Conservation (phyloP, 2,329 filamentous ascomycete species). For the Fusarium nelsonii region DNA sequence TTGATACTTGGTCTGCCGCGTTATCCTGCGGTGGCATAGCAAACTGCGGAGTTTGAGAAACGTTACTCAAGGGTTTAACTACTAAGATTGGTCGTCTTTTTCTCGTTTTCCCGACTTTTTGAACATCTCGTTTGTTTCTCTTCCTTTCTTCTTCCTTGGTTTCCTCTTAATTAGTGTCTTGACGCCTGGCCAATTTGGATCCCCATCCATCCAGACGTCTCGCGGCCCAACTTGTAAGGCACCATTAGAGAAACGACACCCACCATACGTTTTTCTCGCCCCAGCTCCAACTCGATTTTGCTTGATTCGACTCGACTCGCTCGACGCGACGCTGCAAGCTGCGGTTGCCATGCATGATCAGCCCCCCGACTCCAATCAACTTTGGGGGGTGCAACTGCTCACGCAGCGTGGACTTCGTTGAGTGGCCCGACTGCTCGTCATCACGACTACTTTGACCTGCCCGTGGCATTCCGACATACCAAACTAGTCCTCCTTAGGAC, state of each 20-base stretch:
- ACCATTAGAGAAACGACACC: slow-evolving; percentile 27
- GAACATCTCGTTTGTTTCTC: neutral
- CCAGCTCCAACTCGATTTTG: slow-evolving; percentile 21
- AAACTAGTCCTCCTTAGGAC: slow-evolving; percentile 40
- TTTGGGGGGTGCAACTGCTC: slow-evolving; percentile 44
- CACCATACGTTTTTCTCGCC: slow-evolving; percentile 41
- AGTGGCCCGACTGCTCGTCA: slow-evolving; percentile 45
- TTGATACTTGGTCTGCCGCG: slow-evolving; percentile 46
- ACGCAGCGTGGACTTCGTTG: slow-evolving; percentile 49
- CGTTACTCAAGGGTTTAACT: slow-evolving; percentile 19
- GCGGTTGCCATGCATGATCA: slow-evolving; percentile 51
- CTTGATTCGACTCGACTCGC: slow-evolving; percentile 25
- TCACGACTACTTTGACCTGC: slow-evolving; percentile 36
- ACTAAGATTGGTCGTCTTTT: slow-evolving; percentile 7
- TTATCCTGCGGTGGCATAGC: slow-evolving; percentile 36
- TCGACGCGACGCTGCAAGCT: slow-evolving; percentile 45
- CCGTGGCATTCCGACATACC: slow-evolving; percentile 32
- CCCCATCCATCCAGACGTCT: slow-evolving; percentile 24
- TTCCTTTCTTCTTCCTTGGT: neutral
- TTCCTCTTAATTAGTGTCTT: slow-evolving; percentile 22
- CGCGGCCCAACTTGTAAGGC: slow-evolving; percentile 49
- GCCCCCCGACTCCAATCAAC: slow-evolving; percentile 48
- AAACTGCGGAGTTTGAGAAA: slow-evolving; percentile 32
- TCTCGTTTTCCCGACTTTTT: slow-evolving; percentile 24
- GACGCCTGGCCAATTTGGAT: slow-evolving; percentile 17